phyloP scores from a whole-genome alignment of 495 filamentous ascomycete genomes.

The Schizothecium vesticola region DNA sequence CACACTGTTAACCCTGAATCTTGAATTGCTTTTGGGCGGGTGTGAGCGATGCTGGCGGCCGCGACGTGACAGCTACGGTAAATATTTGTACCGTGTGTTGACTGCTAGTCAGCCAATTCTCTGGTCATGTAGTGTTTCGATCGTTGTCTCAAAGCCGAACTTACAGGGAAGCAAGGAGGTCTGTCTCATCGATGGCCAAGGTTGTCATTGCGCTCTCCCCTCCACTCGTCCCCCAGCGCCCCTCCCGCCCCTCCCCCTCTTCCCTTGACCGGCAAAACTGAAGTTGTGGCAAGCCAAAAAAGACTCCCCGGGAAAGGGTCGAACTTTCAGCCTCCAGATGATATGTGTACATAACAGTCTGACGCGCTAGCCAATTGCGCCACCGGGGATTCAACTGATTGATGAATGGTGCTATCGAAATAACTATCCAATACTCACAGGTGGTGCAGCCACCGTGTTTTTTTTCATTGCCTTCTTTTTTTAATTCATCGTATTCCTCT shows the following conservation, averaged over 20 bases:
- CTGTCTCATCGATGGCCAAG: not conserved
- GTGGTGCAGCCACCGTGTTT: not conserved
- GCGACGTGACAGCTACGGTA: not conserved
- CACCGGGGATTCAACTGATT: not conserved
- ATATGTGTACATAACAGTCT: not conserved
- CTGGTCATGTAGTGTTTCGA: not conserved
- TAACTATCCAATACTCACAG: not conserved
- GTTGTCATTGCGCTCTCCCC: not conserved
- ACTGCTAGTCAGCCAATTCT: too few species aligned
- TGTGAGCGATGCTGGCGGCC: not conserved
- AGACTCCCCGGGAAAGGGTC: not conserved
- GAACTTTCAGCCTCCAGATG: conserved; percentile 7
- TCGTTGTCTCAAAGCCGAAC: not conserved
- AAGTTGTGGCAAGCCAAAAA: not conserved
- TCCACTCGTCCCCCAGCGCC: not conserved
- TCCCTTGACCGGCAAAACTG: not conserved
- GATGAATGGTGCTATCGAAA: not conserved
- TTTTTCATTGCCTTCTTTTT: not conserved
- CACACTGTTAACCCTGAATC: not conserved
- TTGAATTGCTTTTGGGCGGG: not conserved
- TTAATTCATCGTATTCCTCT: not conserved
- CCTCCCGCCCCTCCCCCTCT: not conserved
- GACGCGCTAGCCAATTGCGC: conserved; percentile 7
- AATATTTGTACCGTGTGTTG: not conserved
- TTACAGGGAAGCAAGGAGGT: not conserved